Evolutionary conservation across 768 basidiomycete species (phyloP), one percentile per base, ranked within the genome.

Genomic region (Mycena filopes): DNA sequence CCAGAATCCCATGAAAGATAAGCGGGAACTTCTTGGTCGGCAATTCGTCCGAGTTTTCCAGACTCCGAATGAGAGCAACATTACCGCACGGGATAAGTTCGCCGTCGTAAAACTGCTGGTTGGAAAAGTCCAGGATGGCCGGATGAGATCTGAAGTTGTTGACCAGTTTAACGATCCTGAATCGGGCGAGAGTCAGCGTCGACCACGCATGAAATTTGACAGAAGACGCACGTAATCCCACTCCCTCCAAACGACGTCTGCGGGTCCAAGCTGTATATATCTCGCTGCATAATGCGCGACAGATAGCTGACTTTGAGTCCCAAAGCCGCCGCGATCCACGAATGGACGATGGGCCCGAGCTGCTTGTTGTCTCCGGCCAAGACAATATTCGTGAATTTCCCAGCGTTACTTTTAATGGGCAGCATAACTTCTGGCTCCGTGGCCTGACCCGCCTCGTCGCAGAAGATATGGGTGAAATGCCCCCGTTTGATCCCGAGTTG

Each of bases 391-490:
- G 89, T 89, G 5, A 73, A 60, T 15, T 74, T 63, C 46, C 79
- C 74, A 0, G 84, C 82, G 58, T 85, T 76, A 15, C 81, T 83
- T 75, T 85, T 86, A 72, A 91, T 82, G 0, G 80, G 77, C 4
- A 88, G 78, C 81, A 89, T 84, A 9, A 81, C 73, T 66, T 87
- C 84, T 0, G 89, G 87, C 67, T 90, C 89, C 42, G 82, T 82
- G 0, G 84, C 88, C 68, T 90, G 88, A 0, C 87, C 88, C 7
- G 87, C 89, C 64, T 90, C 89, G 67, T 90, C 89, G 42, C 88
- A 76, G 67, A 90, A 86, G 20, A 90, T 85, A 65, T 89, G 86
- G 1, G 74, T 83, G 67, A 85, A 90, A 71, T 88, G 86, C 0
- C 88, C 89, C 16, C 81, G 75, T 31, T 75, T 72, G 25, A 88